Evolutionary conservation across 352 stramenopile genomes (phyloP).

Genomic region (Globisporangium spiculum): DNA sequence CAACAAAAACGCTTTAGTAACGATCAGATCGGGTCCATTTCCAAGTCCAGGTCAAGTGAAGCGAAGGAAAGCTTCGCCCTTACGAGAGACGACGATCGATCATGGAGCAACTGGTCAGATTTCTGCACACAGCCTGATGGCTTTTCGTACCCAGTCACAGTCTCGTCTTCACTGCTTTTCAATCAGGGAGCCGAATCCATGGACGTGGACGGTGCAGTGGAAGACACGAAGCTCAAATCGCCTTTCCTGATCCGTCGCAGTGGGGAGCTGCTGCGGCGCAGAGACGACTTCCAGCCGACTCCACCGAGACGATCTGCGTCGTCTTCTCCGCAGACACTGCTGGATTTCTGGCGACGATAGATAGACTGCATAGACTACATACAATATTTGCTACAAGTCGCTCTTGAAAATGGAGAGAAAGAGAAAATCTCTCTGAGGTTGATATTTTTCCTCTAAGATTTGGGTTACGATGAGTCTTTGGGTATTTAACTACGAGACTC

Average conservation of each 20-base stretch:
- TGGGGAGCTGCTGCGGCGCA: constrained; percentile 21
- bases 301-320: background rate
- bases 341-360: constrained; percentile 40
- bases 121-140: constrained; percentile 18
- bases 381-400: background rate
- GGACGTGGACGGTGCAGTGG: constrained; percentile 4
- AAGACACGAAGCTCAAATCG: constrained; percentile 15
- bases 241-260: constrained; percentile 27
- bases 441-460: constrained; percentile 1
- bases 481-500: background rate
- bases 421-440: background rate
- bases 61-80: background rate
- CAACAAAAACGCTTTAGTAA: background rate
- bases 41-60: background rate
- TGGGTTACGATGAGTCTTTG: background rate
- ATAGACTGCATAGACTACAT: background rate
- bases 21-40: background rate
- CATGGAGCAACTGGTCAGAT: constrained; percentile 21
- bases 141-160: constrained; percentile 11
- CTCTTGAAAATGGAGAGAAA: background rate
- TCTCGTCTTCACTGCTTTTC: constrained; percentile 10
- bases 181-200: constrained; percentile 9
- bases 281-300: constrained; percentile 4
- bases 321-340: constrained; percentile 27
- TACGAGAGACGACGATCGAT: constrained; percentile 4